Evolutionary conservation across 2,329 filamentous ascomycete species (phyloP), one percentile per base, ranked within the genome.

Genomic region (Aspergillus persii): DNA sequence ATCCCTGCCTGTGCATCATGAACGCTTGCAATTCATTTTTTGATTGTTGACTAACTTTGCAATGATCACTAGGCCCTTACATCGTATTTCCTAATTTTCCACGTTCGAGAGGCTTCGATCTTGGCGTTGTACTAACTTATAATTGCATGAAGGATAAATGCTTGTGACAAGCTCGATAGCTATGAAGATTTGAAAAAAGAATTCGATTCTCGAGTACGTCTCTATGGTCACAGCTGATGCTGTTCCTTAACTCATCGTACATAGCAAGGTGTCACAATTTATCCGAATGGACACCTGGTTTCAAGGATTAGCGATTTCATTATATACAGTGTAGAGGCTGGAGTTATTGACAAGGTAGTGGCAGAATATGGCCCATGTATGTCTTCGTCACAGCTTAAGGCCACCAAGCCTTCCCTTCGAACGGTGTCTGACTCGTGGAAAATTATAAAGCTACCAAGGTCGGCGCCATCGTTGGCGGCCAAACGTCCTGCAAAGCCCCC

Each of bases 271-370:
- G 81, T 99, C 82, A 88, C 90, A 77, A 95, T 99, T 71, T 87
- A 94, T 75, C 88, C 86, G 76, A 96, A 96, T 85, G 96, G 96
- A 69, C 93, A 98, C 80, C 85, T 94, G 76, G 95, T 99, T 69
- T 97, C 95, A 69, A 88, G 95, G 79, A 88, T 89, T 77, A 97
- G 93, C 88, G 94, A 98, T 83, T 98, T 93, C 77, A 96, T 97
- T 79, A 92, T 99, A 74, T 99, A 99, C 84, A 96, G 90, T 78
- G 95, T 99, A 77, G 94, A 98, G 79, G 95, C 95, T 62, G 92
- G 92, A 69, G 86, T 89, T 66, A 96, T 99, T 76, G 90, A 92
- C 74, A 85, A 84, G 66, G 91, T 97, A 69, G 95, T 97, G 70
- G 89, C 89, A 63, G 83, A 89, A 70, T 99, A 92, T 76, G 95